phyloP scores from a whole-genome alignment of 306 rosid species.

The Bauhinia variegata region DNA sequence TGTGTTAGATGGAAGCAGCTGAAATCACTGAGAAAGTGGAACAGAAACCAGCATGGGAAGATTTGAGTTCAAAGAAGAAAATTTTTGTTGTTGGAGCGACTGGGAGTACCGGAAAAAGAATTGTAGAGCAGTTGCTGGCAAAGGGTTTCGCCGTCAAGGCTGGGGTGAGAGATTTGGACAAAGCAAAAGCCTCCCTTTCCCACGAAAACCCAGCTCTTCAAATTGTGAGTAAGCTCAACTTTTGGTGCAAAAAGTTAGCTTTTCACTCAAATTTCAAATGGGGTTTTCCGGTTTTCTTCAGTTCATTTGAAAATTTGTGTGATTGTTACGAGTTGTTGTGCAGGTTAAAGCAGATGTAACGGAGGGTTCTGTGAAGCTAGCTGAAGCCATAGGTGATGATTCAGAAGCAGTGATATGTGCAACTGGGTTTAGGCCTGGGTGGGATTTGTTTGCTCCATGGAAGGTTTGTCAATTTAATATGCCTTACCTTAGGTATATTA shows the following conservation, averaged over 20 bases:
- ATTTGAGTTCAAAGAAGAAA: constrained; percentile 54
- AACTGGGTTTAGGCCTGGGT: constrained; percentile 82
- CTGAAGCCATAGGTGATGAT: constrained; percentile 76
- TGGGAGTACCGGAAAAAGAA: constrained; percentile 86
- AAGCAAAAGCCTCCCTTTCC: constrained; percentile 65
- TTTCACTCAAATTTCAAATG: constrained; percentile 1
- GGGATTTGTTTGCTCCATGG: constrained; percentile 97
- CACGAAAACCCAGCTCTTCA: constrained; percentile 71
- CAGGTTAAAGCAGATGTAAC: constrained; percentile 98
- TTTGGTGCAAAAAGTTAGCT: constrained; percentile 12
- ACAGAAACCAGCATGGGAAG: constrained; percentile 36
- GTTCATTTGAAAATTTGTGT: constrained; percentile 5
- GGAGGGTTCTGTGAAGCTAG: constrained; percentile 80
- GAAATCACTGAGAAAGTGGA: constrained; percentile 58
- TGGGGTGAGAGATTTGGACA: constrained; percentile 82
- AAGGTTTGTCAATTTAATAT: constrained; percentile 59
- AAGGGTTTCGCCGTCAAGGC: constrained; percentile 90
- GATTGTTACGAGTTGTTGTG: constrained; percentile 29
- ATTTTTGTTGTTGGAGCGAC: constrained; percentile 94
- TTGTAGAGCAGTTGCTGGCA: constrained; percentile 84
- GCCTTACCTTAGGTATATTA: constrained; percentile 4
- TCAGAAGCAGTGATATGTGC: constrained; percentile 91
- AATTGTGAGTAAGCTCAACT: constrained; percentile 55
- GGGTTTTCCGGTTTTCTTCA: constrained; percentile 1
- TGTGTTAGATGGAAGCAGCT: constrained; percentile 71